Evolutionary conservation across 2,329 filamentous ascomycete genomes (phyloP), one percentile per base, ranked within the genome.

Genomic region (Cordyceps farinosa): DNA sequence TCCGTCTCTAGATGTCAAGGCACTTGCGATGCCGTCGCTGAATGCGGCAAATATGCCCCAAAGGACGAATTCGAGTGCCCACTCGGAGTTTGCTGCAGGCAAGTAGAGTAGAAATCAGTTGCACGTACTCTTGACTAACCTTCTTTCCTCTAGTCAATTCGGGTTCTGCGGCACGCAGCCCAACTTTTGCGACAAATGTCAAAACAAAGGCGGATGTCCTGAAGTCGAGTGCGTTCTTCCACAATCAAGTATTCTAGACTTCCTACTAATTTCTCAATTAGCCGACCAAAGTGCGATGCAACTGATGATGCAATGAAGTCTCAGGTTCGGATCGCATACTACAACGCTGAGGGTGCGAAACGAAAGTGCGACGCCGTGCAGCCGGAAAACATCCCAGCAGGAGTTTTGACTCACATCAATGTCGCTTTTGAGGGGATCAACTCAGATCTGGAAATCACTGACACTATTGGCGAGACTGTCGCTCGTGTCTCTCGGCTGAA

Each of bases 151-250:
- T 17, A 63, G 62, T 47, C 65, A 44, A 50, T 60, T 54, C 30
- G 59, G 63, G n/a, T 65, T 50, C 29, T 65, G 63, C 36, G 59
- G 63, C 30, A 54, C 53, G n/a, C 62, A 45, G 7, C 59, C 47
- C 3, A 66, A 69, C 2, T 72, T 71, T 63, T 73, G 70, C 52
- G 55, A 67, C 22, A 58, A 65, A 9, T 67, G 65, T 36, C 61
- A 63, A 53, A 69, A 65, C 38, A 72, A 64, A 36, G 50, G 50
- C n/a, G 50, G 50, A 30, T 53, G 50, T 15, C 50, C 50, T 27
- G 50, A n/a, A 4, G 50, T 53, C 15, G 50, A 53, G 50, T 53
- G 27, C 15, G 42, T 44, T 38, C 11, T 17, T 29, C n/a, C n/a
- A 32, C 34, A 38, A 10, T 9, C 11, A 10, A 8, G 34, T 38